Base-by-base conservation (phyloP, 2,329 filamentous ascomycete genomes). In the Apiospora aurea region DNA sequence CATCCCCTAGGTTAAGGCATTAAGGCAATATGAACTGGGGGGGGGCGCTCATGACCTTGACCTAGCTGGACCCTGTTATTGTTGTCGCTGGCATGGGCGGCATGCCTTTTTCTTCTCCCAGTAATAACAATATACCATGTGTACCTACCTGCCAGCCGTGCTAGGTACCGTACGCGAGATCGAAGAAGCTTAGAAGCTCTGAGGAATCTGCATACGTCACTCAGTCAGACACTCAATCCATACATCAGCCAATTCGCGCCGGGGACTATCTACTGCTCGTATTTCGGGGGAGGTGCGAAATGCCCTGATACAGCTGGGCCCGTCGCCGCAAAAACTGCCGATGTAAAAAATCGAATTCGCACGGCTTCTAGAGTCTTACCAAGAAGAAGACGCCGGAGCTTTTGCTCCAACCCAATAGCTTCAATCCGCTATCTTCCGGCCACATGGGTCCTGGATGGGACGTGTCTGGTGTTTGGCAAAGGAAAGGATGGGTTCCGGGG, bases 31-130 rank as follows among this genome's bases (percentile, higher is more conserved):
- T n/a, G 53, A 38, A 61, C 53, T 24, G 49, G 49, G 53, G 26
- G 51, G n/a, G 26, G 53, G 53, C 29, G 21, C 53, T 61, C 53
- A 61, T 61, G 53, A 61, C 53, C 53, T 38, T 38, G 53, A 38
- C 29, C 53, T 61, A 61, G 53, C 53, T 61, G 53, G 53, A 61
- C 53, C 53, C 53, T 61, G 53, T 61, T 61, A 61, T 38, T 61
- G 41, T 61, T 38, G 53, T 61, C 29, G 53, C 53, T 61, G 53
- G 53, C 29, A 61, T 61, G 29, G 53, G 53, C 53, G 16, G 53
- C 16, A 61, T 61, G 53, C 29, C 3, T 21, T 61, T n/a, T 53
- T 38, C n/a, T n/a, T n/a, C n/a, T 29, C 3, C 1, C 26, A 34
- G 34, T 34, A 21, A 21, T 61, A n/a, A 6, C 34, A 29, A 29